Percentiles rank a stretch among this genome's conserved stretches.
Evolutionary conservation across 2,329 filamentous ascomycete species (phyloP).

Genomic region (Epichloe sp.): DNA sequence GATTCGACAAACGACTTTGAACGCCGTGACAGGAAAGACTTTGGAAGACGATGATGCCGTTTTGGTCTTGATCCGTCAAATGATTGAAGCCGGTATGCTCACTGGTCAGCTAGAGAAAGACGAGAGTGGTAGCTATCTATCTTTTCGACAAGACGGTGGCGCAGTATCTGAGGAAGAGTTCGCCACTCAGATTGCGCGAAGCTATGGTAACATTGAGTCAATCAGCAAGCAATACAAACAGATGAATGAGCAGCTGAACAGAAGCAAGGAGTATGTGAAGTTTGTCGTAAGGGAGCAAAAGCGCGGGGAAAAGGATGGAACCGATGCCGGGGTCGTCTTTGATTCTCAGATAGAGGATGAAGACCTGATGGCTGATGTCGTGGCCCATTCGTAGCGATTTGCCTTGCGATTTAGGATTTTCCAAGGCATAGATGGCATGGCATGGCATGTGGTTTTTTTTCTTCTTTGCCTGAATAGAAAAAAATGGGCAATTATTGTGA

Average conservation of each 20-base stretch:
- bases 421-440: background rate
- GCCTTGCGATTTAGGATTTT: background rate
- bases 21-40: conserved; percentile 36
- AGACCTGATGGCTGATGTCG: conserved; percentile 42
- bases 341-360: conserved; percentile 43
- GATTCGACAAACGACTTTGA: conserved; percentile 36
- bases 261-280: conserved; percentile 44
- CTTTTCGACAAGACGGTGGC: conserved; percentile 31
- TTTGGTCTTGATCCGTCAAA: conserved; percentile 34
- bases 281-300: conserved; percentile 32
- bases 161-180: conserved; percentile 38
- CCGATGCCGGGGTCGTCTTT: conserved; percentile 25
- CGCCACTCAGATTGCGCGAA: conserved; percentile 29
- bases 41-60: conserved; percentile 30
- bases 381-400: conserved; percentile 10
- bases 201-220: conserved; percentile 28
- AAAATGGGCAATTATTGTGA: background rate
- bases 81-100: conserved; percentile 43
- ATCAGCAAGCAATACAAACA: conserved; percentile 35
- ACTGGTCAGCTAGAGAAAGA: conserved; percentile 37
- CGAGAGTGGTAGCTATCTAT: conserved; percentile 32
- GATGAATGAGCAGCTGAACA: conserved; percentile 40
- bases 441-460: no score
- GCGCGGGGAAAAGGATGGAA: conserved; percentile 29
- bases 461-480: background rate